Evolutionary conservation across 2,329 filamentous ascomycete species (phyloP), one percentile per base, ranked within the genome.

Genomic region (Claviceps sp.): DNA sequence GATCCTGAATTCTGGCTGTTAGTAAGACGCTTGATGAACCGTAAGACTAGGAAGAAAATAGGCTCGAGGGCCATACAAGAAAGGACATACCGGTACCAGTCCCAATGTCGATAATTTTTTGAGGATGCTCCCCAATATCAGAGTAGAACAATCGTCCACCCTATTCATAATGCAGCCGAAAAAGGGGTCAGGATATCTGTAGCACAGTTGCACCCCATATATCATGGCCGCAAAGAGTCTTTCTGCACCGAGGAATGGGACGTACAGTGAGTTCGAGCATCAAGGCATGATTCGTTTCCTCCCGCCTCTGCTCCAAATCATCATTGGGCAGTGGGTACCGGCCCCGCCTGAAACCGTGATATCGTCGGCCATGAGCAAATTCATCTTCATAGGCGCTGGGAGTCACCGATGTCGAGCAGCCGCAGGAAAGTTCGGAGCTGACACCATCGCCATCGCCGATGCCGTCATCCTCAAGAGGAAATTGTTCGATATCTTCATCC

Each of bases 251-350:
- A 3, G 14, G 36, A 22, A 20, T 20, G 5, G 20, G 29, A 58
- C 58, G 11, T 53, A 70, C 66, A 29, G 64, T 67, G 34, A 74
- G 53, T 52, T 78, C 66, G 4, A 71, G 64, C 59, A 77, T 71
- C 54, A 72, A 60, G 11, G 62, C 60, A 54, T 77, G 74, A 53
- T 70, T 69, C 51, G 69, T 63, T 42, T 75, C 68, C 53, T 76
- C 70, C 9, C 72, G 66, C 22, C 66, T 63, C 55, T 74, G 71
- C 59, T 76, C 74, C 8, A 59, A 56, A 36, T 68, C 64, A 54
- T 75, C 71, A 51, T 76, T 75, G 3, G 72, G 71, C 17, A 75
- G 60, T 2, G 71, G 71, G 52, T 74, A 75, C n/a, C 66, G 62
- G 38, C 69, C 69, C 39, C 68, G 61, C 46, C 66, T 64, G 56